Base-by-base conservation (phyloP, 2,329 filamentous ascomycete species). In the Ceratocystis ficicola region DNA sequence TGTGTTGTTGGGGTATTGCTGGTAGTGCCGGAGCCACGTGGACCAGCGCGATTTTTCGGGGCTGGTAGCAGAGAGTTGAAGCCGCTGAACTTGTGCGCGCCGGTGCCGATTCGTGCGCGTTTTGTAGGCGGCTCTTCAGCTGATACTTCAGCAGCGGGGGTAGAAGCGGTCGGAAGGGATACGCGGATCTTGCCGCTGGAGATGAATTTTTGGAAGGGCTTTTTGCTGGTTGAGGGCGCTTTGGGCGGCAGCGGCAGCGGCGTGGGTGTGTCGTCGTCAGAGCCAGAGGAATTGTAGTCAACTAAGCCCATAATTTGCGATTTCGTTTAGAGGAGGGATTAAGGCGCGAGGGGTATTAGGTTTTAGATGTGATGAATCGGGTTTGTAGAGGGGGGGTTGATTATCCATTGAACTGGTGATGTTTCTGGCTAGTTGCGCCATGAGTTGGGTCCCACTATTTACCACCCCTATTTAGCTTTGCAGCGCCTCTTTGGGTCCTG, bases 31-130 rank as follows among this genome's bases (percentile, higher is more conserved):
- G 25, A 8, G 15, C 28, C 28, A n/a, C 28, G 28, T 32, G 28
- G 25, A 17, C 17, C 75, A 17, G 74, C 76, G 17, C 76, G 72
- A 68, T 81, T 80, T 73, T 96, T 97, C 3, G 93, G 92, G 30
- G 92, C 81, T 2, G 93, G 93, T 22, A 97, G 80, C 70, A 96
- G 85, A 1, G 90, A 86, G 73, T 93, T 94, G 78, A 96, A 94
- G 1, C 86, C 88, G 63, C 88, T 82, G 71, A 95, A 92, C 3
- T 82, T 81, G 32, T 85, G 84, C 2, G 81, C 82, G 6, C 86
- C 84, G 2, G 81, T 81, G 6, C 75, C 72, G 1, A 83, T 83
- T 62, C 85, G 85, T 20, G 83, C 80, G 68, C 87, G 86, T 73
- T 96, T 96, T 0, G 86, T 80, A 0, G 88, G 87, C 0, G 86